phyloP scores from a whole-genome alignment of 768 basidiomycete genomes.

The Fibroporia radiculosa region DNA sequence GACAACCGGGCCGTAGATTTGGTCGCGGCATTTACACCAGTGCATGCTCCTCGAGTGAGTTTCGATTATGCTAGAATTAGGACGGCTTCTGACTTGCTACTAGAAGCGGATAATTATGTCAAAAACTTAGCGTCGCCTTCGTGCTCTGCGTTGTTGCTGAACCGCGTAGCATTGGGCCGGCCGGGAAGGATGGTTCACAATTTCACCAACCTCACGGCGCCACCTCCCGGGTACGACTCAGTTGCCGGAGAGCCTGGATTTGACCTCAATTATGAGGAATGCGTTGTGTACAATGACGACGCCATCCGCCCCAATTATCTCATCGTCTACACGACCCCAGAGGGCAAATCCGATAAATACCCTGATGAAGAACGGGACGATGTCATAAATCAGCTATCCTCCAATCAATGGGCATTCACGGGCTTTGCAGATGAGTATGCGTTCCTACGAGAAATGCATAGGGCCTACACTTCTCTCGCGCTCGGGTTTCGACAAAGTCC shows the following conservation, averaged over 20 bases:
- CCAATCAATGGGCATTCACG: no score
- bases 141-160: conserved; percentile 46
- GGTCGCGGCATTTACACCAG: conserved; percentile 67
- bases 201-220: conserved; percentile 37
- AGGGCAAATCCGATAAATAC: no score
- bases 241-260: conserved; percentile 55
- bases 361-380: no score
- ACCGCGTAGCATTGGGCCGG: conserved; percentile 56
- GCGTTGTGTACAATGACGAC: conserved; percentile 46
- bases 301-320: conserved; percentile 62
- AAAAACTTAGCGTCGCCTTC: conserved; percentile 34
- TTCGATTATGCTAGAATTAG: background rate
- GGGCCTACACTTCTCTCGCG: no score
- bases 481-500: no score
- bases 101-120: conserved; percentile 64
- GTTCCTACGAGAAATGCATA: no score
- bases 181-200: conserved; percentile 33
- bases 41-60: conserved; percentile 56
- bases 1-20: conserved; percentile 42
- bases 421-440: no score
- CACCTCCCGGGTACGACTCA: conserved; percentile 56
- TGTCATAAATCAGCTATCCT: no score
- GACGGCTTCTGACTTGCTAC: background rate
- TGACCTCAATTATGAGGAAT: conserved; percentile 64
- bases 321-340: no score